phyloP scores from a whole-genome alignment of 805 yeast genomes.

The Wickerhamiella parazyma region DNA sequence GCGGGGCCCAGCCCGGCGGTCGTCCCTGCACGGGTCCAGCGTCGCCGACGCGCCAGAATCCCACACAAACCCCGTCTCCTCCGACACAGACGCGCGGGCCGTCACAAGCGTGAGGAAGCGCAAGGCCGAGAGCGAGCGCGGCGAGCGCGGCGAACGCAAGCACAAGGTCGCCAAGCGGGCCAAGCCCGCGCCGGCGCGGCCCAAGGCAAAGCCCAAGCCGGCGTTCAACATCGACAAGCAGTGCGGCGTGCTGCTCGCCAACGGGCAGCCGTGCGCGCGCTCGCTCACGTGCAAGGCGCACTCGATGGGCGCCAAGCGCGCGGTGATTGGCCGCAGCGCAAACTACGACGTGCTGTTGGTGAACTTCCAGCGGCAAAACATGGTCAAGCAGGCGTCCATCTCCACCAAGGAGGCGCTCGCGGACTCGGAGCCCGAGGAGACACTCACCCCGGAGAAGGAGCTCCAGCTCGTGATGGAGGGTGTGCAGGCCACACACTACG shows the following conservation, averaged over 20 bases:
- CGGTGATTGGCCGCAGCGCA: slow-evolving; percentile 85
- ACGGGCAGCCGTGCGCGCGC: slow-evolving; percentile 93
- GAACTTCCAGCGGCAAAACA: slow-evolving; percentile 84
- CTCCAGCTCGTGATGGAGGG: slow-evolving; percentile 86
- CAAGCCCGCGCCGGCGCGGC: slow-evolving; percentile 10
- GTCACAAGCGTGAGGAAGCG: slow-evolving; percentile 2
- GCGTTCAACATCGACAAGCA: slow-evolving; percentile 34
- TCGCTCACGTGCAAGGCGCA: slow-evolving; percentile 95
- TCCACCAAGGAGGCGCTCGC: slow-evolving; percentile 20
- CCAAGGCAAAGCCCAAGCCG: slow-evolving; percentile 13
- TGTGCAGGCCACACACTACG: slow-evolving; percentile 37
- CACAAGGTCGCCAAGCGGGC: slow-evolving; percentile 10
- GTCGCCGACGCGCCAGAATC: background rate
- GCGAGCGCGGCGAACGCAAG: slow-evolving; percentile 12
- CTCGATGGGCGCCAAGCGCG: slow-evolving; percentile 96
- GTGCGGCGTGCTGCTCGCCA: slow-evolving; percentile 78
- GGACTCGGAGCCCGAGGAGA: slow-evolving; percentile 39
- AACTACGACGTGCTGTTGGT: slow-evolving; percentile 81
- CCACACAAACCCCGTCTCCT: background rate
- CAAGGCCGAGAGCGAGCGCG: slow-evolving; percentile 11
- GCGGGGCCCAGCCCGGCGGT: slow-evolving; percentile 3
- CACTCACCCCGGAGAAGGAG: slow-evolving; percentile 56
- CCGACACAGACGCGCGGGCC: background rate
- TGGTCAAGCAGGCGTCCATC: slow-evolving; percentile 40
- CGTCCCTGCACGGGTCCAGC: slow-evolving; percentile 5